phyloP scores from a whole-genome alignment of 129 eudicot genomes.

The Flaveria robusta region DNA sequence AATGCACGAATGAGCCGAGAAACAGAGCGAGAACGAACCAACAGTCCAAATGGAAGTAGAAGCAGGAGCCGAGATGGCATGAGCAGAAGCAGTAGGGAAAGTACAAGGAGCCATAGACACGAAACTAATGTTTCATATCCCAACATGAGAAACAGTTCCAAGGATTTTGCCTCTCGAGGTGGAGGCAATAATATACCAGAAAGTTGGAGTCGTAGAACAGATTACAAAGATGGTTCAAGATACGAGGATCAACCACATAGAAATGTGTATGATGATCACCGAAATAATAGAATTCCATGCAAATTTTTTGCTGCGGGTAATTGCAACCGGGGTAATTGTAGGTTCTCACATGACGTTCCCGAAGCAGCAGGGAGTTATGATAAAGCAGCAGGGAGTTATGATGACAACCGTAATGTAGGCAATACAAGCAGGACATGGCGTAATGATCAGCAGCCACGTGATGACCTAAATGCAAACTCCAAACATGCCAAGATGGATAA shows the following conservation, averaged over 20 bases:
- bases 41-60: constrained; percentile 29
- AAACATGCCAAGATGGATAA: constrained; percentile 19
- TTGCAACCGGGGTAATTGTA: constrained; percentile 68
- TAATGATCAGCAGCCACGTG: constrained; percentile 31
- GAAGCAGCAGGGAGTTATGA: constrained; percentile 22
- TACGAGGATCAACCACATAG: constrained; percentile 38
- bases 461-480: constrained; percentile 18
- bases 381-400: constrained; percentile 18
- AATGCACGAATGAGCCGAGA: constrained; percentile 20
- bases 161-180: constrained; percentile 39
- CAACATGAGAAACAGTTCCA: constrained; percentile 44
- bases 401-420: constrained; percentile 25
- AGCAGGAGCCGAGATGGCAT: constrained; percentile 34
- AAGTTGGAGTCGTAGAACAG: constrained; percentile 18
- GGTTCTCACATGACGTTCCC: constrained; percentile 62
- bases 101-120: constrained; percentile 43
- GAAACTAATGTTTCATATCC: constrained; percentile 41
- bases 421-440: constrained; percentile 34
- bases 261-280: constrained; percentile 37
- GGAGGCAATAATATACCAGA: constrained; percentile 30
- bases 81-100: constrained; percentile 51
- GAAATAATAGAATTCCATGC: constrained; percentile 50
- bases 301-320: constrained; percentile 66
- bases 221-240: constrained; percentile 32
- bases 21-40: background rate